Conservation (phyloP, 352 stramenopile genomes). For the Pythium plurisporium region DNA sequence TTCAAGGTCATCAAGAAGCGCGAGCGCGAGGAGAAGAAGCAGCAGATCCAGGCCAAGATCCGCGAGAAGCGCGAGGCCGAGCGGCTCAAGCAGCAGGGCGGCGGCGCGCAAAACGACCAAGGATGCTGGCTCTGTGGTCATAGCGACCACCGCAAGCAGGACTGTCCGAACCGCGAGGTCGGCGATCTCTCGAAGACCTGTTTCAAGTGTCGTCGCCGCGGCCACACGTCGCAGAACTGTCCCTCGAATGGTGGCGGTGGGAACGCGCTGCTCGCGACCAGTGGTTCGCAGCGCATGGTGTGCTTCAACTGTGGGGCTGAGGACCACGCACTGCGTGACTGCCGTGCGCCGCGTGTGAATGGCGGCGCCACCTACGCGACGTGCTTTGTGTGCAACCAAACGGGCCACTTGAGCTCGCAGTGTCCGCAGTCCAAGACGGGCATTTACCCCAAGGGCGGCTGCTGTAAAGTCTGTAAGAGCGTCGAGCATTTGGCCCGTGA, state of each 20-base stretch:
- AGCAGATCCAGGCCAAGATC: slow-evolving; percentile 73
- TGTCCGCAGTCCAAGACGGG: slow-evolving; percentile 84
- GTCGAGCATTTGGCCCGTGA: slow-evolving; percentile 79
- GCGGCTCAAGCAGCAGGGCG: slow-evolving; percentile 16
- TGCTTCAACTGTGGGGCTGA: slow-evolving; percentile 87
- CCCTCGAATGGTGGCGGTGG: slow-evolving; percentile 30
- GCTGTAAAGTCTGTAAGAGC: slow-evolving; percentile 86
- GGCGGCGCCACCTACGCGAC: slow-evolving; percentile 66
- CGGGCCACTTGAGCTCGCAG: slow-evolving; percentile 82
- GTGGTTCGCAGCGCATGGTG: slow-evolving; percentile 31
- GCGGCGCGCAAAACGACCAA: slow-evolving; percentile 22
- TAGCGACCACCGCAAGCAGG: slow-evolving; percentile 68
- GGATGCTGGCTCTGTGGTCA: slow-evolving; percentile 78
- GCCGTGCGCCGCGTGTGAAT: slow-evolving; percentile 53
- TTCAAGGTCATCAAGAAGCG: slow-evolving; percentile 66
- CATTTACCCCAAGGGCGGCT: slow-evolving; percentile 87
- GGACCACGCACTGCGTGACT: slow-evolving; percentile 73
- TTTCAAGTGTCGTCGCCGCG: slow-evolving; percentile 78
- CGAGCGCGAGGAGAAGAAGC: slow-evolving; percentile 66
- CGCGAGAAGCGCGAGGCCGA: slow-evolving; percentile 63
- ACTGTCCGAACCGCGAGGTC: slow-evolving; percentile 64
- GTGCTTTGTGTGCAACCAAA: slow-evolving; percentile 87
- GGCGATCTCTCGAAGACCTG: slow-evolving; percentile 74
- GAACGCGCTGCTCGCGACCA: slow-evolving; percentile 14
- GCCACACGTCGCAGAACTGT: slow-evolving; percentile 81